A percentile compares a stretch with the other conserved stretches of the same genome.
phyloP scores from a whole-genome alignment of 129 eudicot species.

The Chrysanthemum lavandulifolium region DNA sequence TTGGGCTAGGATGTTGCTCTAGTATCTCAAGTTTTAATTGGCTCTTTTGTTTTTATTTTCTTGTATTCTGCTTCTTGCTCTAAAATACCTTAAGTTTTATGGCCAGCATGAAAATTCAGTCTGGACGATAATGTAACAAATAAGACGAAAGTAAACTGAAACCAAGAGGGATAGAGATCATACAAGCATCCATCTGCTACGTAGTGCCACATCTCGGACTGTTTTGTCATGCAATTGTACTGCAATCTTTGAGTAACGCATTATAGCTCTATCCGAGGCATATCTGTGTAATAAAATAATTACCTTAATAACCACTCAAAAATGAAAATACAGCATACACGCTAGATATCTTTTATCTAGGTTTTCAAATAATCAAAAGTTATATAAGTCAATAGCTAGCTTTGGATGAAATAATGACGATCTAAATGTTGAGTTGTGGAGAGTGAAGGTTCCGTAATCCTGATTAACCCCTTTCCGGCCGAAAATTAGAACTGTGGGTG shows the following conservation, averaged over 20 bases:
- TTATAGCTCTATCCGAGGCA: constrained; percentile 13
- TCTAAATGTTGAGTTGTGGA: too few species aligned
- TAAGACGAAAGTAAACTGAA: not conserved
- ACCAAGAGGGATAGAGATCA: constrained; percentile 14
- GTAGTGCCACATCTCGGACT: constrained; percentile 21
- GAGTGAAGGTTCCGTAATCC: too few species aligned
- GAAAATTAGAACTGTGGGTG: too few species aligned
- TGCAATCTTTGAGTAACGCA: constrained; percentile 15
- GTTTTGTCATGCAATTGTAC: constrained; percentile 7
- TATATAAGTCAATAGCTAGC: not conserved
- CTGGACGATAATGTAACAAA: not conserved
- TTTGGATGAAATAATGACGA: too few species aligned
- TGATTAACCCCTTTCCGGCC: too few species aligned
- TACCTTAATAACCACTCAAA: not conserved
- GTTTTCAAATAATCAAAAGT: not conserved
- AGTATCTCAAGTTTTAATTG: too few species aligned
- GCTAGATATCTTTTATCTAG: not conserved
- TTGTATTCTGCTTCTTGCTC: too few species aligned
- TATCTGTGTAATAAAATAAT: constrained; percentile 9
- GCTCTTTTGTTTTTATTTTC: too few species aligned
- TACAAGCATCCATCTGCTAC: constrained; percentile 22
- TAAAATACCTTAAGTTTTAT: not conserved
- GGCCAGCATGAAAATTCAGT: not conserved
- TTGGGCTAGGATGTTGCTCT: too few species aligned
- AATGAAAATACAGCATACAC: too few species aligned